Evolutionary conservation across 176 grass and related monocot genomes (phyloP), one percentile per base, ranked within the genome.

Genomic region (Aegilops bicornis): DNA sequence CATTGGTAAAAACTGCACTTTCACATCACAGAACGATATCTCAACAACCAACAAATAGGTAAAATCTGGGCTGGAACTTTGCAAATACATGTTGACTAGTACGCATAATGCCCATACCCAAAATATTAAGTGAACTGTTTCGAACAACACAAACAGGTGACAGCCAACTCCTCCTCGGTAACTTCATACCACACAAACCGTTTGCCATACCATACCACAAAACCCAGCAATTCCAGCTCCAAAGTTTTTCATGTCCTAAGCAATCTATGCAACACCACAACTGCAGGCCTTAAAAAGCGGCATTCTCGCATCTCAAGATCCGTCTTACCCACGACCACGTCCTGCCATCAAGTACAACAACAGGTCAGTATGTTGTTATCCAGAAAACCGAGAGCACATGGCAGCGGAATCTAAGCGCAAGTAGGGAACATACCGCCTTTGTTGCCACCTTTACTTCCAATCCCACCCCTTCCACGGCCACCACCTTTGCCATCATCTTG

Each of bases 401-500:
- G 39, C 32, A 20, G 43, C 19, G 9, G 27, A 25, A 22, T 67
- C 22, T 25, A 75, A 54, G 45, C 35, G 15, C 4, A 77, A 85
- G 61, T 35, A 60, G 37, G 5, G 6, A 25, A 15, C 80, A 50
- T 90, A 98, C 96, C 91, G 83, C 96, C 91, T 89, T 87, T 95
- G 40, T 83, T 89, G 65, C 89, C 91, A 81, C 91, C 91, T 91
- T 87, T 90, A 62, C 86, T 86, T 76, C 94, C 93, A 68, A 88
- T 67, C 45, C 89, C 89, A 48, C 92, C 96, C 48, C 91, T 92
- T 45, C 91, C 91, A 1, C 95, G 91, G 54, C 95, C 93, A 67
- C 89, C 69, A 0, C 90, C 88, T 90, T 89, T 95, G 66, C 81
- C 81, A 83, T 98, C 96, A 82, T 98, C 96, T 87, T 94, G 96